Base-by-base conservation (phyloP, 257 asterid genomes). In the Solanum medicagineum region DNA sequence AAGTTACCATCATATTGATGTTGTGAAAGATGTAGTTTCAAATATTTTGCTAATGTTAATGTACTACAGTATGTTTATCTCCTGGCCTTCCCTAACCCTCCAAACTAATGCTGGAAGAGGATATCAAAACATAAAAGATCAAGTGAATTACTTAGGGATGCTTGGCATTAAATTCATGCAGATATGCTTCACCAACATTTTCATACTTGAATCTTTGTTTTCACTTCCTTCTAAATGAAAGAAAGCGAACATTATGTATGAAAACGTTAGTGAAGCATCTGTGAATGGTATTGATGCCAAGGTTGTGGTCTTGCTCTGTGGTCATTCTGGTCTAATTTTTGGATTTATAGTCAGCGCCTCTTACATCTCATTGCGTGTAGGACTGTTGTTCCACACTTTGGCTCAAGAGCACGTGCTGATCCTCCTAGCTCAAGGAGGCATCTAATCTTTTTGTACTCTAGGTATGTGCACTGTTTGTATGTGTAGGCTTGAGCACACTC, bases 401-500 rank as follows among this genome's bases (percentile, higher is more conserved):
- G 85, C 80, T 83, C 85, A 57, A 83, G 77, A 63, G 44, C 44
- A 60, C 62, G 47, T 60, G 79, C 59, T 83, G 85, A 83, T 68
- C 85, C 85, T 83, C 75, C 85, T 83, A 68, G 85, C 80, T 83
- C 85, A 49, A 83, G 77, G 85, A 51, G 77, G 73, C 73, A 42
- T 83, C 60, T 14, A 60, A 60, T 65, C 47, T 60, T 63, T 83
- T 63, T 83, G 45, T 83, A 68, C 60, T 45, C 74, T 83, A 83
- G 85, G 85, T 83, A 63, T 83, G 73, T 79, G 83, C 59, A 53
- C 83, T 79, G 65, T 79, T 79, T 79, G 83, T 53, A 79, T 79
- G 83, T 11, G 44, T 53, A 79, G 83, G 83, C 65, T 79, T 29
- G 83, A 77, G 83, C 83, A 77, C 65, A 29, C 83, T 79, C 16